A percentile compares a stretch with the other conserved stretches of the same genome.
phyloP scores from a whole-genome alignment of 1,284 basidiomycete species.

The Leccinum solheimii region DNA sequence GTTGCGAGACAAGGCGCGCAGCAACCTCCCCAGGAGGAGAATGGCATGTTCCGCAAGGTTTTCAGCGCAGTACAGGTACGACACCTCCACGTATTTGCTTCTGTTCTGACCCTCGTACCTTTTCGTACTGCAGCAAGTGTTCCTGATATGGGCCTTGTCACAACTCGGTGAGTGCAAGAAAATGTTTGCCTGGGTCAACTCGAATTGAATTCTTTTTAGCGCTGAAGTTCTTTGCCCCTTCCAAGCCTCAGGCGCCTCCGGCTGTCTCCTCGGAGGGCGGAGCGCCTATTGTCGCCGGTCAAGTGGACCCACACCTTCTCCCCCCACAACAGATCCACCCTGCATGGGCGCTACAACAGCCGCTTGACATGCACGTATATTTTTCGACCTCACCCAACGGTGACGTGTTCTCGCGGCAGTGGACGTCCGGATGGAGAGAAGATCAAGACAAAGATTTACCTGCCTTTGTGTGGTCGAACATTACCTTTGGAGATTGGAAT shows the following conservation, averaged over 20 bases:
- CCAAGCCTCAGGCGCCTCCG: slow-evolving; percentile 30
- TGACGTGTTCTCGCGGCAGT: slow-evolving; percentile 57
- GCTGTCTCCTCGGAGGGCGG: slow-evolving; percentile 23
- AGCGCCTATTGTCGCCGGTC: slow-evolving; percentile 25
- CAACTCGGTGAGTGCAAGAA: slow-evolving; percentile 54
- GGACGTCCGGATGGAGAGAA: slow-evolving; percentile 48
- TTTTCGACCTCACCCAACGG: slow-evolving; percentile 65
- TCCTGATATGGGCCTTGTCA: slow-evolving; percentile 60
- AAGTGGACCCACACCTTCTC: slow-evolving; percentile 43
- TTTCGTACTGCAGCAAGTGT: slow-evolving; percentile 53
- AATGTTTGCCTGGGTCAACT: background rate
- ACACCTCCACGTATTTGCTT: slow-evolving; percentile 1
- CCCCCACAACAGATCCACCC: slow-evolving; percentile 54
- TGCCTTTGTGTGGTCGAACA: slow-evolving; percentile 75
- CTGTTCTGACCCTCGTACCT: background rate
- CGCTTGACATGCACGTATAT: slow-evolving; percentile 73
- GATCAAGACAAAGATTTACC: slow-evolving; percentile 57
- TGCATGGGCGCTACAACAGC: slow-evolving; percentile 60
- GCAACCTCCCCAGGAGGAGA: slow-evolving; percentile 20
- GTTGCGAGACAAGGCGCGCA: slow-evolving; percentile 18
- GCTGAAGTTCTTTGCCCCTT: slow-evolving; percentile 44
- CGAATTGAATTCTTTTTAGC: slow-evolving; percentile 33
- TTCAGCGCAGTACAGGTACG: slow-evolving; percentile 27
- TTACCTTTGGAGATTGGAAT: slow-evolving; percentile 82
- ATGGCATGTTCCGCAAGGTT: slow-evolving; percentile 27